Percentiles rank a stretch among this genome's conserved stretches.
phyloP scores from a whole-genome alignment of 1,284 basidiomycete species.

The Athelia psychrophila region DNA sequence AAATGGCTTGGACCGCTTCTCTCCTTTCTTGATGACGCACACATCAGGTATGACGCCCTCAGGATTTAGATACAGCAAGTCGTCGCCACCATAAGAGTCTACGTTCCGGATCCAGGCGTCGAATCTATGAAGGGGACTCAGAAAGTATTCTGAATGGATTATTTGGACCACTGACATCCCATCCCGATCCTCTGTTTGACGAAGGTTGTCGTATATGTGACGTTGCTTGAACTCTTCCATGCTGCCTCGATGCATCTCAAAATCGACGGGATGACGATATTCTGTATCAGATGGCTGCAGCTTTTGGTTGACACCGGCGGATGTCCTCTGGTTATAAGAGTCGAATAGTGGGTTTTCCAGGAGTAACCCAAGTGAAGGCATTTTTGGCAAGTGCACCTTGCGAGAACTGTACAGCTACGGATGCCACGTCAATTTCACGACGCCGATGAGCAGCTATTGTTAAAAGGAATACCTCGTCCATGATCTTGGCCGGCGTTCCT shows the following conservation, averaged over 20 bases:
- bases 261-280: slow-evolving; percentile 69
- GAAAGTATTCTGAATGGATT: slow-evolving; percentile 3
- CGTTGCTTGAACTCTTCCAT: slow-evolving; percentile 83
- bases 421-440: neutral
- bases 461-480: slow-evolving; percentile 55
- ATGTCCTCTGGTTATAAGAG: slow-evolving; percentile 71
- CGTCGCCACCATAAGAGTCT: slow-evolving; percentile 67
- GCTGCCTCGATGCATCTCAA: slow-evolving; percentile 56
- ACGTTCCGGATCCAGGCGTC: slow-evolving; percentile 72
- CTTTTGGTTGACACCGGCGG: slow-evolving; percentile 53
- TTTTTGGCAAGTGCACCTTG: slow-evolving; percentile 91
- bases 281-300: slow-evolving; percentile 48
- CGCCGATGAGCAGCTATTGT: neutral
- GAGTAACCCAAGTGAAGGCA: slow-evolving; percentile 93
- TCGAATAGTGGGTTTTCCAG: slow-evolving; percentile 90
- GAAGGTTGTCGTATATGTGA: slow-evolving; percentile 83
- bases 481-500: slow-evolving; percentile 67
- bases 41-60: slow-evolving; percentile 67
- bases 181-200: slow-evolving; percentile 76
- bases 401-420: slow-evolving; percentile 69
- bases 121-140: slow-evolving; percentile 44
- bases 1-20: slow-evolving; percentile 59
- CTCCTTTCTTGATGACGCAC: slow-evolving; percentile 62
- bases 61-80: slow-evolving; percentile 68
- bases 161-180: slow-evolving; percentile 63